Evolutionary conservation across 2,329 filamentous ascomycete genomes (phyloP).

Genomic region (Neopestalotiopsis sp.): DNA sequence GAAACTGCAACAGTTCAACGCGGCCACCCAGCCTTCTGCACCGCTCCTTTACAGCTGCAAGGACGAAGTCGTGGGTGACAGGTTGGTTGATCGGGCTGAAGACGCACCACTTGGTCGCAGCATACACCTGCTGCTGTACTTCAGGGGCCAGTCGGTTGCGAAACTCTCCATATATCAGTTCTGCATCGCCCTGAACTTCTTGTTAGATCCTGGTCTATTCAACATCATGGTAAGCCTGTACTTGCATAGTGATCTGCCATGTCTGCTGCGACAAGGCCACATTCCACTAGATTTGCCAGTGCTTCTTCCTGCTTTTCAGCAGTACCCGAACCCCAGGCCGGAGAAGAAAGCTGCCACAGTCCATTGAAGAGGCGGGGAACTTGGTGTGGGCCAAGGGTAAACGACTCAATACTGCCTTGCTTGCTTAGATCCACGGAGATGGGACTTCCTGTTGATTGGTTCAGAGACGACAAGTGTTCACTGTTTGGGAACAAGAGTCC

Average conservation of each 20-base stretch:
- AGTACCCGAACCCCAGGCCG: conserved; percentile 35
- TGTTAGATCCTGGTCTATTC: neutral
- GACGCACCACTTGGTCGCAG: conserved; percentile 42
- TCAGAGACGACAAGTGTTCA: neutral
- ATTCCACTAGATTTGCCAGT: conserved; percentile 29
- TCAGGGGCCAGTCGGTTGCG: conserved; percentile 30
- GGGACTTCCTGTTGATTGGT: neutral
- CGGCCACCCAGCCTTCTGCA: conserved; percentile 36
- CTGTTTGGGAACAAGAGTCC: conserved; percentile 30
- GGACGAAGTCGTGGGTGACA: conserved; percentile 33
- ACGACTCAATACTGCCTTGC: conserved; percentile 22
- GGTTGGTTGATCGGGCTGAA: conserved; percentile 31
- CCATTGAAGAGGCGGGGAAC: conserved; percentile 34
- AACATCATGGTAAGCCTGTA: neutral
- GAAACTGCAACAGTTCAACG: conserved; percentile 41
- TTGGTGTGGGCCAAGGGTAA: conserved; percentile 26
- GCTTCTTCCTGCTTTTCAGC: conserved; percentile 31
- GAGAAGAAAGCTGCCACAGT: conserved; percentile 36
- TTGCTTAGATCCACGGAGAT: conserved; percentile 1
- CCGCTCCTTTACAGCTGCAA: conserved; percentile 36
- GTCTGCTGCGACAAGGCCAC: conserved; percentile 35
- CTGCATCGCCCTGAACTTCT: conserved; percentile 35
- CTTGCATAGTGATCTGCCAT: conserved; percentile 44
- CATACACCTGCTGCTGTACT: conserved; percentile 29
- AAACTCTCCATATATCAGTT: conserved; percentile 39